Evolutionary conservation across 1,139 yeast species (phyloP).

Genomic region (Geotrichum carabidarum): DNA sequence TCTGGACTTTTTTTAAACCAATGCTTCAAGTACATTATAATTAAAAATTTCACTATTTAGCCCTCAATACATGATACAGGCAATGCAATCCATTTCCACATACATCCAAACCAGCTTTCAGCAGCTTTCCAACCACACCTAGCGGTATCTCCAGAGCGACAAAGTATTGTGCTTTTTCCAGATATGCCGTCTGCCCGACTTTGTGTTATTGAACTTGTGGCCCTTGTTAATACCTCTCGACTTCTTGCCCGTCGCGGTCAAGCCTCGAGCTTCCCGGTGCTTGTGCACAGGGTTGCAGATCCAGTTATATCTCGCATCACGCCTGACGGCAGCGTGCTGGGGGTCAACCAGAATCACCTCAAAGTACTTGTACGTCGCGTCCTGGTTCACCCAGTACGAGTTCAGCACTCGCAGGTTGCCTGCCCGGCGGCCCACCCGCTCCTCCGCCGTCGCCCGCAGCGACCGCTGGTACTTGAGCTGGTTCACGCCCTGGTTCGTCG

Average conservation of each 20-base stretch:
- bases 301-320: constrained; percentile 99
- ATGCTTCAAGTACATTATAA: no score
- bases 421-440: constrained; percentile 98
- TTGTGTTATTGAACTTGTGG: constrained; percentile 97
- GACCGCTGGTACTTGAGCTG: constrained; percentile 99
- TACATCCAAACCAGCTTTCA: no score
- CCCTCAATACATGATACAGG: no score
- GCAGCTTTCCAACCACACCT: constrained; percentile 36
- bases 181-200: constrained; percentile 96
- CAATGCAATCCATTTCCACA: no score
- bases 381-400: constrained; percentile 99
- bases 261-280: constrained; percentile 99
- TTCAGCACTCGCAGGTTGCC: constrained; percentile 97
- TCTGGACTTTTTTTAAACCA: no score
- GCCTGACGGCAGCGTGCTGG: constrained; percentile 97
- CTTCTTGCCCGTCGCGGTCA: constrained; percentile 96
- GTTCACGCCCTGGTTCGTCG: constrained; percentile 99
- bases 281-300: constrained; percentile 99
- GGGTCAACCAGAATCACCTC: constrained; percentile 98
- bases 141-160: constrained; percentile 99
- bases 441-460: constrained; percentile 97
- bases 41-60: no score
- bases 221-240: constrained; percentile 99
- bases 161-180: constrained; percentile 99
- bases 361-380: constrained; percentile 97